These are phyloP conservation scores for Zizania latifolia DNA, from an alignment of 176 grass and related monocot species.

Conservation along the genomic window DNA sequence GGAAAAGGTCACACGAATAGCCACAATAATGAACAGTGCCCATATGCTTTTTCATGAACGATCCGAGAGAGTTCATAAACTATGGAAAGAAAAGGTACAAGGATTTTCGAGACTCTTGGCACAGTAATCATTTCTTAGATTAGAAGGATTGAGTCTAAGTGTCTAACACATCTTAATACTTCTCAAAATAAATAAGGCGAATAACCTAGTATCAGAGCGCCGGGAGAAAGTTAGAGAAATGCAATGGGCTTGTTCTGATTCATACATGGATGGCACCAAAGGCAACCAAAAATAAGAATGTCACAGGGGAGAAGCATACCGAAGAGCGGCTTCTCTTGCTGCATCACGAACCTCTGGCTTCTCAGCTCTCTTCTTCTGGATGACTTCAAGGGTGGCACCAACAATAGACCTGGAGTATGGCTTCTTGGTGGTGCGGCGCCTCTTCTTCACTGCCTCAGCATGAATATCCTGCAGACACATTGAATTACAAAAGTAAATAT, in stretches of 20 bases:
- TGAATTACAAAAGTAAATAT: not conserved
- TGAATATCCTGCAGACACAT: slow-evolving; percentile 17
- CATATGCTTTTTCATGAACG: no score
- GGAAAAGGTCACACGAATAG: not conserved
- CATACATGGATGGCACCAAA: not conserved
- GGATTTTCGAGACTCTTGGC: not conserved
- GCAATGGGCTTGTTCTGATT: not conserved
- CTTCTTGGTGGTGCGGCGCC: slow-evolving; percentile 34
- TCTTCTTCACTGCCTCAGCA: slow-evolving; percentile 36
- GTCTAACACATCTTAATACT: not conserved
- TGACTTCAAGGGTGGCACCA: slow-evolving; percentile 33
- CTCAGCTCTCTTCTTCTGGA: slow-evolving; percentile 41
- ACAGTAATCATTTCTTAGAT: not conserved
- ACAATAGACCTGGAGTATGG: slow-evolving; percentile 38
- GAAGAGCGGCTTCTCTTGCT: slow-evolving; percentile 35
- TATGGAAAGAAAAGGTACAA: not conserved
- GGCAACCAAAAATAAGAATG: not conserved
- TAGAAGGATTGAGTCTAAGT: not conserved
- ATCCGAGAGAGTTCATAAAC: not conserved
- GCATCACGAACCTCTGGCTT: slow-evolving; percentile 39
- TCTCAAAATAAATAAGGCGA: not conserved
- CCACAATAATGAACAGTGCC: not conserved
- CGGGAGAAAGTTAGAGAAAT: not conserved
- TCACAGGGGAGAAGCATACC: slow-evolving; percentile 9
- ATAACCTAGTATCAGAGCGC: not conserved